Evolutionary conservation across 1,139 yeast genomes (phyloP).

Genomic region (Candida sanyaensis): DNA sequence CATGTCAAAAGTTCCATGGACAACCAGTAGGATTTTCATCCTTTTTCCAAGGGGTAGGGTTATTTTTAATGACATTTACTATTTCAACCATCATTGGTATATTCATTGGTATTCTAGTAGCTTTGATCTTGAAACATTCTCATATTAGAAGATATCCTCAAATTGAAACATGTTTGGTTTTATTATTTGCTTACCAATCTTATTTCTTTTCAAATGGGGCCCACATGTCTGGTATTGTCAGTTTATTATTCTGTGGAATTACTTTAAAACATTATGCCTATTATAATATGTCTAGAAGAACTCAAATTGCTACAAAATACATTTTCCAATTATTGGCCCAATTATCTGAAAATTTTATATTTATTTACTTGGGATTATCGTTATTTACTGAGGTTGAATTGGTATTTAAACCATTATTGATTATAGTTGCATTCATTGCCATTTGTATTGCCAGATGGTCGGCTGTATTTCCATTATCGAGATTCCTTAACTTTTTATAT

Average conservation of each 20-base stretch:
- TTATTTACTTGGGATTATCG: constrained; percentile 91
- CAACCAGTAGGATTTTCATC: constrained; percentile 72
- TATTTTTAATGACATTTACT: constrained; percentile 91
- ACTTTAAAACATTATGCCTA: constrained; percentile 96
- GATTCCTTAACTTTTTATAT: constrained; percentile 77
- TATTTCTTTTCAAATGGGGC: constrained; percentile 98
- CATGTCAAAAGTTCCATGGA: constrained; percentile 95
- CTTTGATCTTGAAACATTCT: constrained; percentile 86
- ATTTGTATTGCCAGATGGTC: constrained; percentile 97
- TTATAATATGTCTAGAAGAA: constrained; percentile 94
- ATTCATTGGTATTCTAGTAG: constrained; percentile 83
- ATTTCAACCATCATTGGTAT: constrained; percentile 92
- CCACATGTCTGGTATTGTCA: constrained; percentile 98
- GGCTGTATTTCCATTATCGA: constrained; percentile 93
- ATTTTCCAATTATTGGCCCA: constrained; percentile 93
- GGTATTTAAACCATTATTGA: constrained; percentile 89
- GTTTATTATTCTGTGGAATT: constrained; percentile 92
- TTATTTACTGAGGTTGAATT: constrained; percentile 94
- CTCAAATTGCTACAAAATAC: constrained; percentile 95
- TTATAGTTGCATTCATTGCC: constrained; percentile 84
- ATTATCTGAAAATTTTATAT: constrained; percentile 93
- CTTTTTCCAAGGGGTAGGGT: constrained; percentile 89
- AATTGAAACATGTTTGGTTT: constrained; percentile 90
- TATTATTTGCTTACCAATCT: constrained; percentile 91
- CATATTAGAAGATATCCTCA: constrained; percentile 93